A percentile compares a stretch with the other conserved stretches of the same genome.
These are phyloP conservation scores for Lasiodiplodia theobromae DNA, from an alignment of 2,329 filamentous ascomycete genomes.

Conservation along the genomic window DNA sequence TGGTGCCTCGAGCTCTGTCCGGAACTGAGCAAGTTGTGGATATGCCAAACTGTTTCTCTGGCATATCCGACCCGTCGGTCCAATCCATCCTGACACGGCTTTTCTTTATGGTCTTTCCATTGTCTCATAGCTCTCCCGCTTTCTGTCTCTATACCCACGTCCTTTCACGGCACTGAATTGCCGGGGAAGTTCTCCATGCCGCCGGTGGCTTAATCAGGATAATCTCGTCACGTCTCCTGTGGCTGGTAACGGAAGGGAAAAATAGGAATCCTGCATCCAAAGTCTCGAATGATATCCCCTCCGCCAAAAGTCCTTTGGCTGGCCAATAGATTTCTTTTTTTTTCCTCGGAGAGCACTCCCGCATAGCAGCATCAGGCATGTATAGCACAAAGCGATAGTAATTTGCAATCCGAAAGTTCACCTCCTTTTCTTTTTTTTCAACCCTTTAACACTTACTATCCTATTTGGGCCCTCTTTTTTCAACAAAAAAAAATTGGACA, in stretches of 20 bases:
- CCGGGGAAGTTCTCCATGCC: background rate
- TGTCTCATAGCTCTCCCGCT: slow-evolving; percentile 12
- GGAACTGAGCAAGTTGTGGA: background rate
- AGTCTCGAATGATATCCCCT: slow-evolving; percentile 17
- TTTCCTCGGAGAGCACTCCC: background rate
- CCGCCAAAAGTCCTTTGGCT: background rate
- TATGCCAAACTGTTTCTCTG: background rate
- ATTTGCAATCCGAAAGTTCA: background rate
- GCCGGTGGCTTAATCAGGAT: slow-evolving; percentile 12
- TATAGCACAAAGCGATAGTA: slow-evolving; percentile 23
- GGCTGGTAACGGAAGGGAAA: slow-evolving; percentile 1
- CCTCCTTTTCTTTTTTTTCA: background rate
- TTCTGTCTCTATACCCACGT: slow-evolving; percentile 2
- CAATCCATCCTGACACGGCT: background rate
- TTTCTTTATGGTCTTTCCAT: background rate
- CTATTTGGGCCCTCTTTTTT: background rate
- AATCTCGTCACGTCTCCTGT: background rate
- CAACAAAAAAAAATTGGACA: too few species aligned
- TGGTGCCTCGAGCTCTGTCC: background rate
- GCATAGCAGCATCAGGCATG: slow-evolving; percentile 5
- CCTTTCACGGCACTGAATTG: background rate
- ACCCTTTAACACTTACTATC: background rate
- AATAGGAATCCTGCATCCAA: background rate
- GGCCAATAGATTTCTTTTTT: slow-evolving; percentile 14
- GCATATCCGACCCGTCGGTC: background rate